Conservation (phyloP, 2,329 filamentous ascomycete species). For the Ceratocystis diversiconidia region DNA sequence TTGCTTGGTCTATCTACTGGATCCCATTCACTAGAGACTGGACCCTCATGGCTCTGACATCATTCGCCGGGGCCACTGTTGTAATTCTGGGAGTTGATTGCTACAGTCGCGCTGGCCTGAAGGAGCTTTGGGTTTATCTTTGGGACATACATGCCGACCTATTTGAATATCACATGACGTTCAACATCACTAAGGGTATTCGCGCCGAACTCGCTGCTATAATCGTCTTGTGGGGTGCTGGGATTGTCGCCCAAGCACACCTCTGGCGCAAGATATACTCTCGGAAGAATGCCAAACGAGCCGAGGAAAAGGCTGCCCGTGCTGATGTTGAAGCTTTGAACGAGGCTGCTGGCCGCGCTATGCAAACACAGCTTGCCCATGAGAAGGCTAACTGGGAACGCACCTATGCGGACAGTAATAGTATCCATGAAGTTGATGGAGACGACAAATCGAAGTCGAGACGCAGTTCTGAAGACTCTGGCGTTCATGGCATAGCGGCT, state of each 20-base stretch:
- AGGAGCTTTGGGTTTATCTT: conserved; percentile 91
- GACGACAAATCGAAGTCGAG: background rate
- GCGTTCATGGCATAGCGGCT: conserved; percentile 6
- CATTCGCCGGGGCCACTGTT: conserved; percentile 69
- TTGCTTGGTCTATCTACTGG: conserved; percentile 60
- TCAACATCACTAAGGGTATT: conserved; percentile 76
- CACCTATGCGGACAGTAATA: conserved; percentile 45
- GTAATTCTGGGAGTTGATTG: conserved; percentile 78
- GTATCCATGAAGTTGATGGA: conserved; percentile 7
- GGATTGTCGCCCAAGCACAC: conserved; percentile 70
- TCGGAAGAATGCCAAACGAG: conserved; percentile 39
- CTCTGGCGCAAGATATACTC: conserved; percentile 70
- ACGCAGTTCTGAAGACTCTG: conserved; percentile 12
- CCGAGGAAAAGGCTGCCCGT: conserved; percentile 36
- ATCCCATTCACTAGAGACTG: conserved; percentile 65
- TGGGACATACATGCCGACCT: conserved; percentile 69
- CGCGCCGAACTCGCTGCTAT: conserved; percentile 70
- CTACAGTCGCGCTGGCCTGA: conserved; percentile 75
- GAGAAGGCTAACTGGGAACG: conserved; percentile 63
- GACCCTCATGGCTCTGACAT: conserved; percentile 58
- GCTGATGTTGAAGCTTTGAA: conserved; percentile 49
- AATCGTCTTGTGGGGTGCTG: conserved; percentile 58
- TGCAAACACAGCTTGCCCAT: conserved; percentile 46
- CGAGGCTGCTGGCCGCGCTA: conserved; percentile 50
- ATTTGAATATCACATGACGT: conserved; percentile 62